Evolutionary conservation across 768 basidiomycete genomes (phyloP).

Genomic region (Lactarius evosmus): DNA sequence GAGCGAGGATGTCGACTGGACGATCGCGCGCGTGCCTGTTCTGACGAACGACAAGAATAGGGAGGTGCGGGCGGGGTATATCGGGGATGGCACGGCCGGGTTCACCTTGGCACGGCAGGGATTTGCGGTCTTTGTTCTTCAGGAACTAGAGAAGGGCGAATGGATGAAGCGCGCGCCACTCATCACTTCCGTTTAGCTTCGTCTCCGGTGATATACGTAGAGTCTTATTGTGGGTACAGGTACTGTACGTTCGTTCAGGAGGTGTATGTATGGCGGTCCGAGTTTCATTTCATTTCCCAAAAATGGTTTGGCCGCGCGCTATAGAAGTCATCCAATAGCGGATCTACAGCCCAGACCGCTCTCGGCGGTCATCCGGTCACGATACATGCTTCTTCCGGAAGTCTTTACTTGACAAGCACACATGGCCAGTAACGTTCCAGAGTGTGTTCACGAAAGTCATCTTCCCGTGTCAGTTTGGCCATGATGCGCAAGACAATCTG

Average conservation of each 20-base stretch:
- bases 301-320: too few relatives aligned
- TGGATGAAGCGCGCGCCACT: slow-evolving; percentile 54
- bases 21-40: slow-evolving; percentile 64
- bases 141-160: slow-evolving; percentile 53
- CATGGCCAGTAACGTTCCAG: not conserved
- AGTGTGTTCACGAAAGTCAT: not conserved
- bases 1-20: slow-evolving; percentile 59
- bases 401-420: not conserved
- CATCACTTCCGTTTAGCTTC: slow-evolving; percentile 35
- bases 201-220: not conserved
- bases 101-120: slow-evolving; percentile 51
- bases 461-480: too few relatives aligned
- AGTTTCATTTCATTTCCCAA: too few relatives aligned
- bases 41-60: slow-evolving; percentile 48
- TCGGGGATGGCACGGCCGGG: slow-evolving; percentile 59
- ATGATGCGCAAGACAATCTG: not conserved
- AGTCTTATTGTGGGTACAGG: too few relatives aligned
- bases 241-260: too few relatives aligned
- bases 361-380: too few relatives aligned
- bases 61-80: slow-evolving; percentile 56
- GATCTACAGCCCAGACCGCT: too few relatives aligned
- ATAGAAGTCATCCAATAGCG: too few relatives aligned
- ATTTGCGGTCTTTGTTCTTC: slow-evolving; percentile 57
- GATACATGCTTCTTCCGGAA: not conserved
- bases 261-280: too few relatives aligned